Percentiles rank a stretch among this genome's conserved stretches.
phyloP scores from a whole-genome alignment of 306 rosid species.

The Citrullus amarus region DNA sequence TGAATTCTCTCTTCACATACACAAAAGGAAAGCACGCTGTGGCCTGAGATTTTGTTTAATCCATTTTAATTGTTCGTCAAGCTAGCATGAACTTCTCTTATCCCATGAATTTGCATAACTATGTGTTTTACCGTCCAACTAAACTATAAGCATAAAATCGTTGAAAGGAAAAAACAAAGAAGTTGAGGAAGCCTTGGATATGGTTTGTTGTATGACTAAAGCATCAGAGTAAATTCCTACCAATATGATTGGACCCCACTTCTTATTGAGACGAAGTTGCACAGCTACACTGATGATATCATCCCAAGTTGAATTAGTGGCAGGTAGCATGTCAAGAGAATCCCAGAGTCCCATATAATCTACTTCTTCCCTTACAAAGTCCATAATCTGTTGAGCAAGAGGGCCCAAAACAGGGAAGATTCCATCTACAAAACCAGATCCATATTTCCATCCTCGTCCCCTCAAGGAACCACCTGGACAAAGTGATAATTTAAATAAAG shows the following conservation, averaged over 20 bases:
- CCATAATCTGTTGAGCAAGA: conserved; percentile 49
- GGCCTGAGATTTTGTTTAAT: not conserved
- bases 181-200: not conserved
- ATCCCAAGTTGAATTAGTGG: conserved; percentile 74
- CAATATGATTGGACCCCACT: conserved; percentile 69
- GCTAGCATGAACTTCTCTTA: not conserved
- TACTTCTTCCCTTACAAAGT: conserved; percentile 38
- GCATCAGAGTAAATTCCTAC: conserved; percentile 26
- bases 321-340: conserved; percentile 53
- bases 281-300: conserved; percentile 69
- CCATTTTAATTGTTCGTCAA: not conserved
- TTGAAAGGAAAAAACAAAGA: not conserved
- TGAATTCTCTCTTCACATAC: not conserved
- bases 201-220: not conserved
- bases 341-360: conserved; percentile 41
- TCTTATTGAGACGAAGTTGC: conserved; percentile 69
- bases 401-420: conserved; percentile 81
- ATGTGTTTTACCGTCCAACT: not conserved
- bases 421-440: conserved; percentile 96
- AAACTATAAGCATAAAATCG: not conserved
- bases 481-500: conserved; percentile 3
- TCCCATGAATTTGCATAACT: not conserved
- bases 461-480: conserved; percentile 83
- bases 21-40: not conserved
- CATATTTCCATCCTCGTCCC: conserved; percentile 87